A percentile compares a stretch with the other conserved stretches of the same genome.
phyloP scores from a whole-genome alignment of 2,329 filamentous ascomycete genomes.

The Magnaporthiopsis incrustans region DNA sequence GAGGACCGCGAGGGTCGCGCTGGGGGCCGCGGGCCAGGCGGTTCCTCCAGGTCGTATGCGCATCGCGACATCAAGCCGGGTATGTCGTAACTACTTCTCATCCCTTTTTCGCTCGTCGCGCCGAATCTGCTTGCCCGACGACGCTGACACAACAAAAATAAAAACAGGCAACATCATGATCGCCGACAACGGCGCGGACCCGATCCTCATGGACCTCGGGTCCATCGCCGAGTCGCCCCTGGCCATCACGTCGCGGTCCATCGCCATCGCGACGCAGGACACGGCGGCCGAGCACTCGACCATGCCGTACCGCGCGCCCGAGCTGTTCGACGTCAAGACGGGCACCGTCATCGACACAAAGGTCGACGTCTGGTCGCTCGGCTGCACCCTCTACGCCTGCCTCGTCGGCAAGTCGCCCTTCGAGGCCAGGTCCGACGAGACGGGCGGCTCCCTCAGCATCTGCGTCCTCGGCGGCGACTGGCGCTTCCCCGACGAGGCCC shows the following conservation, averaged over 20 bases:
- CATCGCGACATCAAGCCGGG: slow-evolving; percentile 97
- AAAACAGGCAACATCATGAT: slow-evolving; percentile 88
- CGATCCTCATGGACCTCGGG: slow-evolving; percentile 95
- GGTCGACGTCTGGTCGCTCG: slow-evolving; percentile 95
- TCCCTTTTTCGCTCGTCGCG: background rate
- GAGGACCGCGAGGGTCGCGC: slow-evolving; percentile 52
- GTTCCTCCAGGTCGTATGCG: slow-evolving; percentile 52
- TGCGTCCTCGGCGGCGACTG: slow-evolving; percentile 92
- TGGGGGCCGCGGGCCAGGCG: slow-evolving; percentile 41
- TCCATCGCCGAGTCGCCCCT: slow-evolving; percentile 83
- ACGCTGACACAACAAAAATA: background rate
- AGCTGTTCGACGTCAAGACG: slow-evolving; percentile 96
- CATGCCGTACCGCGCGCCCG: slow-evolving; percentile 96
- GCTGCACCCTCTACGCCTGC: slow-evolving; percentile 96
- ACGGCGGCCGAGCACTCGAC: slow-evolving; percentile 92
- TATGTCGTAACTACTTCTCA: slow-evolving; percentile 30
- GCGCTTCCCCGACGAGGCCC: slow-evolving; percentile 86
- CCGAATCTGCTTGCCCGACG: slow-evolving; percentile 6
- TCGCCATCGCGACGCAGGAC: slow-evolving; percentile 89
- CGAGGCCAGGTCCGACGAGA: slow-evolving; percentile 92
- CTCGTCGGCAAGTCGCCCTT: slow-evolving; percentile 95
- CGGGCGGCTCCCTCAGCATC: slow-evolving; percentile 84
- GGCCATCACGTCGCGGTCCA: slow-evolving; percentile 79
- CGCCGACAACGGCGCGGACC: slow-evolving; percentile 75
- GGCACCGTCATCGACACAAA: slow-evolving; percentile 89